A percentile compares a stretch with the other conserved stretches of the same genome.
phyloP scores from a whole-genome alignment of 2,329 filamentous ascomycete species.

The Diaporthe ampelina region DNA sequence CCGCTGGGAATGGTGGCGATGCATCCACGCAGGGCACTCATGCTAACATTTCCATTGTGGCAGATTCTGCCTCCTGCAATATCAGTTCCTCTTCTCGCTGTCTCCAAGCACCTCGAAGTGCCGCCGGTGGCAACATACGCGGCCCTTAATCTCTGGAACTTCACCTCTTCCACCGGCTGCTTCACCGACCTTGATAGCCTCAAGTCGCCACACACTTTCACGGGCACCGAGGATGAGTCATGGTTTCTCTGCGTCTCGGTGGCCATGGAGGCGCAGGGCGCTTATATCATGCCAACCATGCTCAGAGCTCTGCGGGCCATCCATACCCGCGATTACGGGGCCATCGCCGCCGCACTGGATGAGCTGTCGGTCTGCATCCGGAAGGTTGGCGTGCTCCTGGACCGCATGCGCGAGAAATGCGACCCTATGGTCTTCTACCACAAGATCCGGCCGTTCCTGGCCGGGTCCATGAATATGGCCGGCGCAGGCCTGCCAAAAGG shows the following conservation, averaged over 20 bases:
- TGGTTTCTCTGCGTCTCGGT: slow-evolving; percentile 95
- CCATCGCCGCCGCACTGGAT: slow-evolving; percentile 74
- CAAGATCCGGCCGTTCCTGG: slow-evolving; percentile 87
- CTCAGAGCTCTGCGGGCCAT: slow-evolving; percentile 81
- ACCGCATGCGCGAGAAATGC: slow-evolving; percentile 91
- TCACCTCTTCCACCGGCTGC: slow-evolving; percentile 67
- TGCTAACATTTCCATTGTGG: slow-evolving; percentile 41
- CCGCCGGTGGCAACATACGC: slow-evolving; percentile 94
- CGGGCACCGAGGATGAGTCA: slow-evolving; percentile 88
- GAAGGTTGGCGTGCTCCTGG: slow-evolving; percentile 76
- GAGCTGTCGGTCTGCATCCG: slow-evolving; percentile 77
- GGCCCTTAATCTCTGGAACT: slow-evolving; percentile 92
- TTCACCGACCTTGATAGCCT: slow-evolving; percentile 79
- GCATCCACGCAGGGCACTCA: background rate
- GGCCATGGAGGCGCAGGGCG: slow-evolving; percentile 88
- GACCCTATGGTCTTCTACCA: slow-evolving; percentile 92
- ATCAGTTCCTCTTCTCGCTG: slow-evolving; percentile 80
- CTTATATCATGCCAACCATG: slow-evolving; percentile 81
- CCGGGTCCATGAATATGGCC: slow-evolving; percentile 93
- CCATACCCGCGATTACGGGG: slow-evolving; percentile 68
- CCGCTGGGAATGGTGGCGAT: background rate
- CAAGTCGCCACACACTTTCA: slow-evolving; percentile 83
- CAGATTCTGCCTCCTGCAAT: slow-evolving; percentile 80
- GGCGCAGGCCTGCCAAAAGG: slow-evolving; percentile 86
- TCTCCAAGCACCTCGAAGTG: slow-evolving; percentile 81